phyloP scores from a whole-genome alignment of 1,284 basidiomycete species.

The Nidula niveotomentosa region DNA sequence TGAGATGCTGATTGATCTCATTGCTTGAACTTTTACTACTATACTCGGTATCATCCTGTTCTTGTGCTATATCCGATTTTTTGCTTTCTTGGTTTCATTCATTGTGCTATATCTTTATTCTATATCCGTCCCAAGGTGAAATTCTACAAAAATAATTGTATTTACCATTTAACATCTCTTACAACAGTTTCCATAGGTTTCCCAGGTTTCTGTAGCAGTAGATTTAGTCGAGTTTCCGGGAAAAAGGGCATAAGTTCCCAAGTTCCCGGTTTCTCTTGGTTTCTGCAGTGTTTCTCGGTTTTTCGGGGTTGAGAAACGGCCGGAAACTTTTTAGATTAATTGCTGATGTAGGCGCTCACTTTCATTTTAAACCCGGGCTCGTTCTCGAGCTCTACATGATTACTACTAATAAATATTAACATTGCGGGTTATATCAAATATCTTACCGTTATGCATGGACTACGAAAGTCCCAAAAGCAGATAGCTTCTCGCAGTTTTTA shows the following conservation, averaged over 20 bases:
- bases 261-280: neutral
- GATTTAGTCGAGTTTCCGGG: neutral
- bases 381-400: too few relatives aligned
- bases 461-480: too few relatives aligned
- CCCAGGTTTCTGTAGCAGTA: neutral
- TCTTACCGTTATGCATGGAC: too few relatives aligned
- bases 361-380: too few relatives aligned
- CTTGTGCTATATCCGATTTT: neutral
- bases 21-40: too few relatives aligned
- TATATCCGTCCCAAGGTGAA: too few relatives aligned
- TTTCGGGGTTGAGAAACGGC: neutral
- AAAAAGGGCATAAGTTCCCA: slow-evolving; percentile 2
- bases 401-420: too few relatives aligned
- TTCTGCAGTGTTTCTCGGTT: slow-evolving; percentile 1
- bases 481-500: too few relatives aligned
- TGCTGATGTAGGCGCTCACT: too few relatives aligned
- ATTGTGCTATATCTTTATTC: neutral
- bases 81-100: neutral
- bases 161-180: neutral
- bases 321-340: neutral
- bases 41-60: too few relatives aligned
- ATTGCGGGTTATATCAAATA: too few relatives aligned
- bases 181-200: neutral
- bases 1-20: too few relatives aligned
- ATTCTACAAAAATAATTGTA: neutral